Evolutionary conservation across 331 rosid genomes (phyloP), one percentile per base, ranked within the genome.

Genomic region (Acacia pycnantha): DNA sequence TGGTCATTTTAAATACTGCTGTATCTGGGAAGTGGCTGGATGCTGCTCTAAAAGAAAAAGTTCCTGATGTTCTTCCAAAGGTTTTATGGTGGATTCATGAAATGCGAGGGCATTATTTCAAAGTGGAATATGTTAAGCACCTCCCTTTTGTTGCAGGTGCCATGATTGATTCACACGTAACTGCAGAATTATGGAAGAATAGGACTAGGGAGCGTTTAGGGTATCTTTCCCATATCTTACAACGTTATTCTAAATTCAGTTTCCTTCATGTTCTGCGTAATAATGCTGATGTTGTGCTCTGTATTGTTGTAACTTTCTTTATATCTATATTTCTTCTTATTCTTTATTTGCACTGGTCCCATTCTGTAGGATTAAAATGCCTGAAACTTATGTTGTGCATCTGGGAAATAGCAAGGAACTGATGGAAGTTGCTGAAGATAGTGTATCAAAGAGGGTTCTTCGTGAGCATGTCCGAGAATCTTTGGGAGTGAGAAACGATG

Each of bases 81-180:
- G 97, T 93, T 84, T 90, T 93, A 76, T 93, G 97, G 94, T 95
- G 99, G 99, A 95, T 95, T 88, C 99, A 93, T 88, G 98, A 95
- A 85, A 95, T 95, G 97, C 96, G 98, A 44, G 97, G 98, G 84
- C 91, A 95, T 87, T 93, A 95, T 89, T 95, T 95, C 97, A 93
- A 91, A 84, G 81, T 88, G 91, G 99, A 92, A 85, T 92, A 92
- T 90, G 99, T 95, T 88, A 93, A 92, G 98, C 98, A 93, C 89
- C 98, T 95, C 89, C 99, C 97, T 88, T 92, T 86, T 84, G 98
- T 93, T 89, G 99, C 97, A 74, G 99, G 99, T 87, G 97, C 94
- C 82, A 95, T 95, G 97, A 95, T 95, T 74, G 99, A 95, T 90
- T 95, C 99, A 24, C 94, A 91, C 59, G 84, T 91, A 72, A 95